Evolutionary conservation across 2,329 filamentous ascomycete genomes (phyloP).

Genomic region (Aspergillus sp.): DNA sequence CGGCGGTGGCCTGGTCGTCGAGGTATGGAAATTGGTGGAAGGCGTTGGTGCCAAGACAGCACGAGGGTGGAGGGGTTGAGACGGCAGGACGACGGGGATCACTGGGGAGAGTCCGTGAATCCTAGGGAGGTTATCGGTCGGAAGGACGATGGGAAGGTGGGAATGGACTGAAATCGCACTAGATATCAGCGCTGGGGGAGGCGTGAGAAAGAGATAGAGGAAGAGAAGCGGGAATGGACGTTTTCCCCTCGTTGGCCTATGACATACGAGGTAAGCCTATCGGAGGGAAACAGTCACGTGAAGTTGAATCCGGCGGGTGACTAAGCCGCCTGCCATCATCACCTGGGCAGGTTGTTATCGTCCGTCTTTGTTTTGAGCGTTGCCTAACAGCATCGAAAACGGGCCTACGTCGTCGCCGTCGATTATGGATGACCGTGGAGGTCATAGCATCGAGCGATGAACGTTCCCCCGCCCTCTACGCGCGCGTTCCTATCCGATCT

Average conservation of each 20-base stretch:
- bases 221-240: slow-evolving; percentile 4
- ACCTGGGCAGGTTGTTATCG: not conserved
- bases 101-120: no score
- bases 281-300: slow-evolving; percentile 32
- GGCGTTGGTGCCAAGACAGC: not conserved
- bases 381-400: not conserved
- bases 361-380: not conserved
- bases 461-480: slow-evolving; percentile 61
- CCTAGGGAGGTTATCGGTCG: no score
- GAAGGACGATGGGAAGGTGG: no score
- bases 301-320: not conserved
- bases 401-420: not conserved
- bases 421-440: slow-evolving; percentile 3
- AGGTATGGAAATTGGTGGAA: not conserved
- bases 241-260: slow-evolving; percentile 34
- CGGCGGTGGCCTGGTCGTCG: not conserved
- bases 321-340: not conserved
- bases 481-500: slow-evolving; percentile 65
- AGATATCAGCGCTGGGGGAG: not conserved
- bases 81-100: no score
- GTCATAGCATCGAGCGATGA: slow-evolving; percentile 23
- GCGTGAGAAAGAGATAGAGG: not conserved
- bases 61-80: not conserved
- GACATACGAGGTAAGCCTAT: slow-evolving; percentile 36
- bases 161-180: not conserved